Base-by-base conservation (phyloP, 2,329 filamentous ascomycete species). In the Aspergillus intermedius region DNA sequence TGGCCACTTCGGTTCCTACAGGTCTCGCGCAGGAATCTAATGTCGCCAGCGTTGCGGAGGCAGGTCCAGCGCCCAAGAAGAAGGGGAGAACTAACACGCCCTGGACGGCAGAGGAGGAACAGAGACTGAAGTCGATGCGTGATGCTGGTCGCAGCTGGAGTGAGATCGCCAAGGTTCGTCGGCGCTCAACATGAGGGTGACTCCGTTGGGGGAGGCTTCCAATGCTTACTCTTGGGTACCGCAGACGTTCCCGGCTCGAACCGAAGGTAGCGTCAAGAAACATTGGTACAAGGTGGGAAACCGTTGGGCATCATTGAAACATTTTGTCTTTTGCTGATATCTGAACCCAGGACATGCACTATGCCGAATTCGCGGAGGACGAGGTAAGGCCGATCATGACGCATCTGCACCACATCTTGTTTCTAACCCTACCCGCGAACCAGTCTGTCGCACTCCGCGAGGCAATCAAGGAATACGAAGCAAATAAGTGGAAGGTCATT, bases 71-170 rank as follows among this genome's bases (percentile, higher is more conserved):
- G 3, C 65, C 67, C 12, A 70, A 71, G 43, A 98, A 97, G 76
- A 96, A 96, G 75, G 93, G 89, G 61, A 80, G 93, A 52, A 97
- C 93, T n/a, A 98, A 98, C 66, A 98, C 93, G 2, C 93, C 93
- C 0, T 98, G 93, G 93, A 96, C 91, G 2, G 88, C 91, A 2
- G 87, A 87, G 30, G 93, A 98, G 69, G 93, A 98, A 71, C 82
- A 91, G 65, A 79, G 90, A 42, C 75, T 98, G 59, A 97, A 97
- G 77, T 83, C 86, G 57, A 94, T 98, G 89, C 81, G 93, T 61
- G 93, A 97, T 69, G 82, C 85, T 1, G 91, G 91, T 9, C 91
- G 87, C 60, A 95, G 88, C 63, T 98, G 93, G 93, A 94, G 89
- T 44, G 93, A 97, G 63, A 98, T 98, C 64, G 93, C 91, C 59